Conservation (phyloP, 1,284 basidiomycete genomes). For the Leucocoprinus gongylophorus region DNA sequence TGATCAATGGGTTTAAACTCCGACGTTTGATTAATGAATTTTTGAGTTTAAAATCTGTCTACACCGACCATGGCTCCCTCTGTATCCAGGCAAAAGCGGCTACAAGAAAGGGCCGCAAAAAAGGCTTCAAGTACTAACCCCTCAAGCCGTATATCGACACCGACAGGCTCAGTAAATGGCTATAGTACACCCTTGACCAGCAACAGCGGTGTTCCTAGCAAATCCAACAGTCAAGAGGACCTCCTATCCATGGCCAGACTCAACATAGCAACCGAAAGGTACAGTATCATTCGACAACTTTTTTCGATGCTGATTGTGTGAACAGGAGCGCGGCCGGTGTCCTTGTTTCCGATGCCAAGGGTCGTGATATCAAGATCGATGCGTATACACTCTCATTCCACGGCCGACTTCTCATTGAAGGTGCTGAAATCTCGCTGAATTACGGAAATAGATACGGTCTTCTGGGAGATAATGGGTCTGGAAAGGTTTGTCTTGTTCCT, state of each 20-base stretch:
- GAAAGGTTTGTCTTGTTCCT: slow-evolving; percentile 66
- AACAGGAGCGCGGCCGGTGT: slow-evolving; percentile 84
- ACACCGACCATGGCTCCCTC: slow-evolving; percentile 58
- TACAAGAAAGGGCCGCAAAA: slow-evolving; percentile 88
- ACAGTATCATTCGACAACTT: not conserved
- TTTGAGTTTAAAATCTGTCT: slow-evolving; percentile 8
- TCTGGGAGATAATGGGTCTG: slow-evolving; percentile 94
- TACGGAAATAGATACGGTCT: slow-evolving; percentile 96
- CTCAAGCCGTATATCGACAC: slow-evolving; percentile 46
- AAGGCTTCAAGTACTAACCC: slow-evolving; percentile 45
- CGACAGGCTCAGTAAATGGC: slow-evolving; percentile 57
- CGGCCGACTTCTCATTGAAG: slow-evolving; percentile 50
- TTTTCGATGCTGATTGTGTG: slow-evolving; percentile 10
- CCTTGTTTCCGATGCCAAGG: slow-evolving; percentile 86
- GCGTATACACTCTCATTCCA: slow-evolving; percentile 96
- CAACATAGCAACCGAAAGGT: slow-evolving; percentile 83
- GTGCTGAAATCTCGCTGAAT: slow-evolving; percentile 76
- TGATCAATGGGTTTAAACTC: slow-evolving; percentile 9
- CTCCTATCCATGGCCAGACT: slow-evolving; percentile 72
- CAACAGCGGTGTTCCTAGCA: slow-evolving; percentile 65
- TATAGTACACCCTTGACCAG: slow-evolving; percentile 76
- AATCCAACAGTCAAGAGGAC: slow-evolving; percentile 73
- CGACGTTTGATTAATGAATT: slow-evolving; percentile 6
- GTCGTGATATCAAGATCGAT: slow-evolving; percentile 97
- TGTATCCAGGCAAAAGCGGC: slow-evolving; percentile 77